phyloP scores from a whole-genome alignment of 331 rosid genomes.

The Erythrophleum ivorense region DNA sequence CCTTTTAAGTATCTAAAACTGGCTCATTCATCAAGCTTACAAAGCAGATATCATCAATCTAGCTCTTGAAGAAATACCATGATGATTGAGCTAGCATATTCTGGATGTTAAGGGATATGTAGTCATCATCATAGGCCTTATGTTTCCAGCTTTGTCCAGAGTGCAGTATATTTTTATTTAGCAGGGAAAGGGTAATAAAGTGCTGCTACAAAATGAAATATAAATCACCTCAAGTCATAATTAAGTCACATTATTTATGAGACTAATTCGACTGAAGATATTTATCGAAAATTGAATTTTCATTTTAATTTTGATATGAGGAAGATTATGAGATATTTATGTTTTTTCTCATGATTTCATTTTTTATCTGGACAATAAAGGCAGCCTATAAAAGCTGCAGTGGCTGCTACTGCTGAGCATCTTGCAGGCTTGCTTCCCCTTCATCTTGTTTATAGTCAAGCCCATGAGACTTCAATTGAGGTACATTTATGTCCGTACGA shows the following conservation, averaged over 20 bases:
- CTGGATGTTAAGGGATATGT: constrained; percentile 27
- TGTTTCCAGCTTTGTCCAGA: constrained; percentile 2
- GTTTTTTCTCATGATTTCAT: constrained; percentile 35
- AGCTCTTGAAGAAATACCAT: constrained; percentile 26
- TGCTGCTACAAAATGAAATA: constrained; percentile 32
- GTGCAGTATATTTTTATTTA: constrained; percentile 11
- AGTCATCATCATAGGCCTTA: constrained; percentile 22
- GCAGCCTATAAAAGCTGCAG: constrained; percentile 92
- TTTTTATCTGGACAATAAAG: constrained; percentile 47
- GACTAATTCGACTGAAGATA: constrained; percentile 27
- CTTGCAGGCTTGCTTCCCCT: constrained; percentile 91
- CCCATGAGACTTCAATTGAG: constrained; percentile 91
- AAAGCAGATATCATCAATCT: constrained; percentile 8
- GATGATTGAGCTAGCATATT: constrained; percentile 22
- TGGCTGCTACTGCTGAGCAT: constrained; percentile 93
- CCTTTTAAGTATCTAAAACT: constrained; percentile 10
- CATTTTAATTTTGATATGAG: constrained; percentile 19
- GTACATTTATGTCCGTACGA: constrained; percentile 45
- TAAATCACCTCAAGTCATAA: constrained; percentile 6
- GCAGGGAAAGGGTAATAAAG: constrained; percentile 20
- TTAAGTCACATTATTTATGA: constrained; percentile 33
- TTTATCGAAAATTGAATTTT: constrained; percentile 22
- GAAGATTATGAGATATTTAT: not conserved
- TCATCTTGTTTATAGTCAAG: constrained; percentile 87
- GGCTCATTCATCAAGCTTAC: constrained; percentile 28